These are phyloP conservation scores for Chrysophaeum taylorii DNA, from an alignment of 352 stramenopile species.

Conservation along the genomic window DNA sequence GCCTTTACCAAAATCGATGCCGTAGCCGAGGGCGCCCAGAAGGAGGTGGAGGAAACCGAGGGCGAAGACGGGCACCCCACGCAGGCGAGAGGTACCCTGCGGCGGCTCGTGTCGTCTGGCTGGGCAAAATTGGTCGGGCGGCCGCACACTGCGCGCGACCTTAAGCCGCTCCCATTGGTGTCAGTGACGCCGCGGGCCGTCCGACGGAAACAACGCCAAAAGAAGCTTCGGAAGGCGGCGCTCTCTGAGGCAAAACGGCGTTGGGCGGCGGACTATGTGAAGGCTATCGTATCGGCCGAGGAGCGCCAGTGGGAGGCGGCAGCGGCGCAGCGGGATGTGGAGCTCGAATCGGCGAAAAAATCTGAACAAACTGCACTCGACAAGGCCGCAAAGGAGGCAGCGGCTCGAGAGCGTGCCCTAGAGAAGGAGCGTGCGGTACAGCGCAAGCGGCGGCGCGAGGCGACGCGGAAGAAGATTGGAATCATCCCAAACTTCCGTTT, in stretches of 20 bases:
- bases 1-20: too few species aligned
- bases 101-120: neutral
- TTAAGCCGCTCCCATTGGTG: too few species aligned
- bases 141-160: too few species aligned
- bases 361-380: neutral
- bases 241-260: slow-evolving; percentile 16
- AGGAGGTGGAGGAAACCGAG: too few species aligned
- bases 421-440: neutral
- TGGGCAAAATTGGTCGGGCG: too few species aligned
- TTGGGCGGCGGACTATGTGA: slow-evolving; percentile 19
- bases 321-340: slow-evolving; percentile 2
- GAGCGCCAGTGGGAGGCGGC: slow-evolving; percentile 10
- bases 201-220: neutral
- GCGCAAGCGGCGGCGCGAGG: neutral
- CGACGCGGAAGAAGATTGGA: neutral
- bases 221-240: slow-evolving; percentile 5
- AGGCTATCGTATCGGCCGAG: slow-evolving; percentile 11
- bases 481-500: slow-evolving; percentile 26
- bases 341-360: slow-evolving; percentile 12
- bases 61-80: neutral
- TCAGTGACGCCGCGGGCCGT: too few species aligned
- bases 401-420: neutral
- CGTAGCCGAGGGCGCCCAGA: too few species aligned
- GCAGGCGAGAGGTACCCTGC: neutral
- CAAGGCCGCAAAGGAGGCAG: neutral